Evolutionary conservation across 2,329 filamentous ascomycete genomes (phyloP).

Genomic region (Trichoderma lentiforme): DNA sequence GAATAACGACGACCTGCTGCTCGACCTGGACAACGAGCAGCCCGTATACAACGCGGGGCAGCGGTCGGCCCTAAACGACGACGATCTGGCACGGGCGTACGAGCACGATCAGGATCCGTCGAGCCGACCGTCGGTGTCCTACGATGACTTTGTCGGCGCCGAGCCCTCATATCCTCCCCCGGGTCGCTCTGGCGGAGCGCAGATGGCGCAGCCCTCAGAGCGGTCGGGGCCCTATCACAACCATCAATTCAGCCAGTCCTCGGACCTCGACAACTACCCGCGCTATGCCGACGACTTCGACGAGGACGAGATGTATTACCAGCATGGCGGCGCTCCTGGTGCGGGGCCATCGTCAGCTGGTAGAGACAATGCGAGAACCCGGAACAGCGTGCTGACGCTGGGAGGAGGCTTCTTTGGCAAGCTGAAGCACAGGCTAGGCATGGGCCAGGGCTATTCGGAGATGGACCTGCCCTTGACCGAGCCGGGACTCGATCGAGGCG

Average conservation of each 20-base stretch:
- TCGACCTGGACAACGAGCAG: slow-evolving; percentile 70
- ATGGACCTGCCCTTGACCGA: slow-evolving; percentile 97
- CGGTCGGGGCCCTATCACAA: slow-evolving; percentile 43
- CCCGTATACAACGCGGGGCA: slow-evolving; percentile 73
- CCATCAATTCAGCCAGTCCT: slow-evolving; percentile 67
- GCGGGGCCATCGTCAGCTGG: slow-evolving; percentile 50
- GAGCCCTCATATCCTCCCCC: slow-evolving; percentile 46
- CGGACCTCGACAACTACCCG: slow-evolving; percentile 82
- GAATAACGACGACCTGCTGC: slow-evolving; percentile 59
- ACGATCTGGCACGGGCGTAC: slow-evolving; percentile 73
- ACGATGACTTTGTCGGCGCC: slow-evolving; percentile 88
- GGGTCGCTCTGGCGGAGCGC: slow-evolving; percentile 37
- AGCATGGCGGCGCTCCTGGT: slow-evolving; percentile 61
- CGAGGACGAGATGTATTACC: slow-evolving; percentile 80
- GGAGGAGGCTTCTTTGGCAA: slow-evolving; percentile 83
- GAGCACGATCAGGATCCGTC: slow-evolving; percentile 64
- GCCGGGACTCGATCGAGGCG: slow-evolving; percentile 44
- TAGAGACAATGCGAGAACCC: slow-evolving; percentile 60
- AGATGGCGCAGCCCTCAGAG: slow-evolving; percentile 4
- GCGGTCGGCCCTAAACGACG: slow-evolving; percentile 74
- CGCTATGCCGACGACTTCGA: slow-evolving; percentile 87
- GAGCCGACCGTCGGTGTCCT: slow-evolving; percentile 80
- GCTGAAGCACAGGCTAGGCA: slow-evolving; percentile 86
- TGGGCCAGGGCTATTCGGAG: slow-evolving; percentile 86
- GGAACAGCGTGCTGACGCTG: slow-evolving; percentile 84